Conservation (phyloP, 139 green algal species). For the Micractinium conductrix region DNA sequence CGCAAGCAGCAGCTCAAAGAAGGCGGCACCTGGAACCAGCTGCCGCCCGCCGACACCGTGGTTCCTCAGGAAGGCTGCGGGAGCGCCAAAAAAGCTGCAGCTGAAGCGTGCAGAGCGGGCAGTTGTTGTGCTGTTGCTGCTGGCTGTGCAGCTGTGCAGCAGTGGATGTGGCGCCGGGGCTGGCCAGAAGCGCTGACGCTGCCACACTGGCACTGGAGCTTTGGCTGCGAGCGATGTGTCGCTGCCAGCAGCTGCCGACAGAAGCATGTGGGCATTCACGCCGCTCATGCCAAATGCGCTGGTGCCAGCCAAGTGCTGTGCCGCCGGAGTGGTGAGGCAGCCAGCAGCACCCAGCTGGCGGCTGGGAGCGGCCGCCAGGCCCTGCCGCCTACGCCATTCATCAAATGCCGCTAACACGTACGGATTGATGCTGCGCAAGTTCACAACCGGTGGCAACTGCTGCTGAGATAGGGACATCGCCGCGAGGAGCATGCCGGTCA, state of each 20-base stretch:
- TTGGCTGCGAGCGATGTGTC: background rate
- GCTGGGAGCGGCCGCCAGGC: background rate
- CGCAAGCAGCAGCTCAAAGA: conserved; percentile 66
- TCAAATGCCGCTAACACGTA: conserved; percentile 47
- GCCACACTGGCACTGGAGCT: background rate
- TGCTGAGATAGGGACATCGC: conserved; percentile 6
- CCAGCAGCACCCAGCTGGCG: background rate
- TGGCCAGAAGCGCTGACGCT: conserved; percentile 25
- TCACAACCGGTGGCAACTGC: conserved; percentile 41
- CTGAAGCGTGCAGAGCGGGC: background rate
- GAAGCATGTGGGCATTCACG: conserved; percentile 52
- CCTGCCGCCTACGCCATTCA: conserved; percentile 1
- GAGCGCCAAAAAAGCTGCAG: background rate
- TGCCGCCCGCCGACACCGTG: conserved; percentile 50
- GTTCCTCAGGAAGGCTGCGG: conserved; percentile 57
- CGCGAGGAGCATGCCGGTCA: conserved; percentile 75
- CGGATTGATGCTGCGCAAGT: conserved; percentile 77
- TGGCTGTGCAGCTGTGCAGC: conserved; percentile 4
- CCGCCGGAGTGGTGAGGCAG: background rate
- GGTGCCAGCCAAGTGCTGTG: conserved; percentile 14
- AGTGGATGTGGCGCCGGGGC: background rate
- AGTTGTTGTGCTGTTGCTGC: too few species aligned
- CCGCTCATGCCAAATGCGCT: conserved; percentile 56
- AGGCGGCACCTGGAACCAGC: conserved; percentile 61
- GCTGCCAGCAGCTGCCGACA: background rate